These are phyloP conservation scores for Baeospora myosura DNA, from an alignment of 1,284 basidiomycete species.

Conservation along the genomic window DNA sequence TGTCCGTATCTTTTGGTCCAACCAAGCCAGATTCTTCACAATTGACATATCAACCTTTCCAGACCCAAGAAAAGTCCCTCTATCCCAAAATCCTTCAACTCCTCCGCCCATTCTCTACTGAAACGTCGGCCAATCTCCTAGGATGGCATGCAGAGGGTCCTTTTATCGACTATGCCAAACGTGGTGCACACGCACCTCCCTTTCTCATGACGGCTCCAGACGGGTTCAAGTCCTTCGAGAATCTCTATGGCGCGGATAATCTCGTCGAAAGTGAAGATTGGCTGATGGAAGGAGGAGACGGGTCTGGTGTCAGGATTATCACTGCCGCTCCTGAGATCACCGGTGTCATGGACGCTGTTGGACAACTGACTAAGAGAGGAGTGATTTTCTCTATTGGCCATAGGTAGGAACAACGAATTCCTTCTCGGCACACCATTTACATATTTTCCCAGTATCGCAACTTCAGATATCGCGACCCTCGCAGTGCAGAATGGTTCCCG, in stretches of 20 bases:
- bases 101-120: slow-evolving; percentile 55
- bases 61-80: slow-evolving; percentile 70
- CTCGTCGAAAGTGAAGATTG: slow-evolving; percentile 59
- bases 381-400: slow-evolving; percentile 83
- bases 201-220: slow-evolving; percentile 60
- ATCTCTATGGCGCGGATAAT: slow-evolving; percentile 65
- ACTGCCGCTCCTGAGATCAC: slow-evolving; percentile 83
- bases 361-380: slow-evolving; percentile 55
- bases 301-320: slow-evolving; percentile 69
- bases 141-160: slow-evolving; percentile 91
- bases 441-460: slow-evolving; percentile 41
- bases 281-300: slow-evolving; percentile 39
- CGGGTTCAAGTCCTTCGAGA: slow-evolving; percentile 60
- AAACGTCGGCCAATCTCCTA: slow-evolving; percentile 59
- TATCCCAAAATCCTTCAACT: slow-evolving; percentile 63
- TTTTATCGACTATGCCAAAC: slow-evolving; percentile 72
- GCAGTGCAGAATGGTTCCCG: slow-evolving; percentile 68
- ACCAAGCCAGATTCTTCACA: slow-evolving; percentile 1
- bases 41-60: slow-evolving; percentile 7
- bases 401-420: slow-evolving; percentile 39
- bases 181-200: slow-evolving; percentile 72
- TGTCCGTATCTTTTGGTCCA: slow-evolving; percentile 37
- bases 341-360: slow-evolving; percentile 69
- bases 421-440: slow-evolving; percentile 1
- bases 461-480: slow-evolving; percentile 57